These are phyloP conservation scores for Nitzschia inconspicua DNA, from an alignment of 108 stramenopile species.

Conservation along the genomic window DNA sequence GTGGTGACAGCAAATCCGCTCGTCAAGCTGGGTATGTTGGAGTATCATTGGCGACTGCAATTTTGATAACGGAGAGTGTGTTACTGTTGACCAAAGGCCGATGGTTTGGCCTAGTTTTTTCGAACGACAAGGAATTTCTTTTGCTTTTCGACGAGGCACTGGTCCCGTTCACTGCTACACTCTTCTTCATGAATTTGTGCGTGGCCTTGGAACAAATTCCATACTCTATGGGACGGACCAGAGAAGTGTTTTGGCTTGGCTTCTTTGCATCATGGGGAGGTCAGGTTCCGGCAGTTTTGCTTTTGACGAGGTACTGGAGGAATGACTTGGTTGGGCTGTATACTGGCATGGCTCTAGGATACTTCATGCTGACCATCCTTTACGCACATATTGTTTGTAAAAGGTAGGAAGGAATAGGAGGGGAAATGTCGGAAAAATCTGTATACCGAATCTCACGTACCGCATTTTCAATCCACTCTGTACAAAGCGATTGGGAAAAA, in stretches of 20 bases:
- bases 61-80: slow-evolving; percentile 33
- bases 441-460: neutral
- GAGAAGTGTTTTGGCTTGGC: slow-evolving; percentile 56
- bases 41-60: slow-evolving; percentile 30
- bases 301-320: slow-evolving; percentile 63
- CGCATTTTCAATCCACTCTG: neutral
- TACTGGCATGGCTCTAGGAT: slow-evolving; percentile 58
- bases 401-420: slow-evolving; percentile 17
- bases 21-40: slow-evolving; percentile 52
- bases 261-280: slow-evolving; percentile 58
- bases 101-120: slow-evolving; percentile 55
- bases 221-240: slow-evolving; percentile 54
- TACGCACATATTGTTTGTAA: slow-evolving; percentile 15
- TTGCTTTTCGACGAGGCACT: slow-evolving; percentile 57
- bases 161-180: slow-evolving; percentile 46
- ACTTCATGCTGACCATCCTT: slow-evolving; percentile 25
- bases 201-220: slow-evolving; percentile 77
- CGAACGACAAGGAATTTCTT: slow-evolving; percentile 59
- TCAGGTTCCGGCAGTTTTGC: slow-evolving; percentile 68
- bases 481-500: slow-evolving; percentile 10
- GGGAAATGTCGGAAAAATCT: neutral
- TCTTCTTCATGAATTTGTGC: slow-evolving; percentile 75
- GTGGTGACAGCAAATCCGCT: slow-evolving; percentile 42
- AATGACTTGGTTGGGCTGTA: slow-evolving; percentile 68
- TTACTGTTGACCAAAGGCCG: slow-evolving; percentile 45